Base-by-base conservation (phyloP, 352 stramenopile species). In the Globisporangium yorkense region DNA sequence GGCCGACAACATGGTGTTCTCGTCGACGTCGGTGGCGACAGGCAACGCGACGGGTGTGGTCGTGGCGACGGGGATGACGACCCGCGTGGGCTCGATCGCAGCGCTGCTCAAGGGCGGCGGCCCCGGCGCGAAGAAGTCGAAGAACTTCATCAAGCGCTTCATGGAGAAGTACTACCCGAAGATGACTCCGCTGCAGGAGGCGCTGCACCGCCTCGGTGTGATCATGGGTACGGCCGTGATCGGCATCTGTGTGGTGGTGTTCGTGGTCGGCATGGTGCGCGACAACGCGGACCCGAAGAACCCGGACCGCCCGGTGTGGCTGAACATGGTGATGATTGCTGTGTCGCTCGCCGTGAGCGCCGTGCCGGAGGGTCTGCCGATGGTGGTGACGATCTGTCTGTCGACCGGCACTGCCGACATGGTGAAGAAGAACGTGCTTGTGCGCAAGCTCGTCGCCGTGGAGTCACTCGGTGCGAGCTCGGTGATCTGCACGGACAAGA, bases 301-400 rank as follows among this genome's bases (percentile, higher is more conserved):
- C 46, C 83, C 87, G 20, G 66, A 93, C 27, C 75, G 91, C 31
- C 86, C 91, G 0, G 80, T 96, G 43, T 88, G 71, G 62, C 59
- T 99, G 35, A 92, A 94, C 20, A 98, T 98, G 67, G 78, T 99
- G 43, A 98, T 97, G 67, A 89, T 98, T 20, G 90, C 92, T 0
- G 91, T 98, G 1, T 98, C 89, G 59, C 72, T 93, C 3, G 62
- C 75, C 48, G 67, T 94, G 24, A 80, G 77, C 69, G 71, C 96
- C 61, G 72, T 93, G 2, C 81, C 83, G 0, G 80, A 94, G 63
- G 87, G 83, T 9, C 63, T 92, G 9, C 82, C 83, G 16, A 92
- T 92, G 72, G 83, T 91, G 15, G 79, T 92, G 44, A 94, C 83
- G 9, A 89, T 92, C 52, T 93, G 80, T 57, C 57, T 92, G 39